These are phyloP conservation scores for Kwoniella europaea DNA, from an alignment of 768 basidiomycete genomes.

Conservation along the genomic window DNA sequence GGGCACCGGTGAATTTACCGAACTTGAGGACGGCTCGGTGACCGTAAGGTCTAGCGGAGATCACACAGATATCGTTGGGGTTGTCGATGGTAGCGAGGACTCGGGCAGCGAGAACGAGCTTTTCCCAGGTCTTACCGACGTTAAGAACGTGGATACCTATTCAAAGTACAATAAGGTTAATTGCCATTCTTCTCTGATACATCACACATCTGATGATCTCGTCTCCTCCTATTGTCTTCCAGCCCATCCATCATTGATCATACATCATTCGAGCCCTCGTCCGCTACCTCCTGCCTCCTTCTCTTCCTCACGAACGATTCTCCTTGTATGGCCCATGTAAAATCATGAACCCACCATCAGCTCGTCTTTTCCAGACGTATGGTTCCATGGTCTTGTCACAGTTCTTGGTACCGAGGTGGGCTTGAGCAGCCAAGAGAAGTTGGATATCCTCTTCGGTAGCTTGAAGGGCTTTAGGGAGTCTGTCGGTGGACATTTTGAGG, in stretches of 20 bases:
- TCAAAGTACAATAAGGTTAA: not conserved
- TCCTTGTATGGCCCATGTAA: not conserved
- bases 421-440: constrained; percentile 90
- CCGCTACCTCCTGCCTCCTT: not conserved
- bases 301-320: too few species aligned
- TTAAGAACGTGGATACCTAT: constrained; percentile 94
- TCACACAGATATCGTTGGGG: constrained; percentile 96
- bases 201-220: not conserved
- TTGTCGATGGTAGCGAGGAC: constrained; percentile 97
- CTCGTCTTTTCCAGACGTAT: constrained; percentile 95
- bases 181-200: too few species aligned
- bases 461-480: constrained; percentile 89
- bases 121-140: constrained; percentile 99
- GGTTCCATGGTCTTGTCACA: constrained; percentile 99
- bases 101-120: constrained; percentile 96
- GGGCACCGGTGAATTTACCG: constrained; percentile 95
- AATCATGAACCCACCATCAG: constrained; percentile 73
- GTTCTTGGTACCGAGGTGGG: constrained; percentile 97
- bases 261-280: not conserved
- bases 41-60: constrained; percentile 97
- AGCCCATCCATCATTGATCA: too few species aligned
- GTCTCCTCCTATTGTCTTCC: too few species aligned
- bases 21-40: constrained; percentile 99
- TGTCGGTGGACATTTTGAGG: constrained; percentile 59
- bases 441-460: constrained; percentile 98